These are phyloP conservation scores for Hibiscus tridactylites DNA, from an alignment of 345 rosid species.

Conservation along the genomic window DNA sequence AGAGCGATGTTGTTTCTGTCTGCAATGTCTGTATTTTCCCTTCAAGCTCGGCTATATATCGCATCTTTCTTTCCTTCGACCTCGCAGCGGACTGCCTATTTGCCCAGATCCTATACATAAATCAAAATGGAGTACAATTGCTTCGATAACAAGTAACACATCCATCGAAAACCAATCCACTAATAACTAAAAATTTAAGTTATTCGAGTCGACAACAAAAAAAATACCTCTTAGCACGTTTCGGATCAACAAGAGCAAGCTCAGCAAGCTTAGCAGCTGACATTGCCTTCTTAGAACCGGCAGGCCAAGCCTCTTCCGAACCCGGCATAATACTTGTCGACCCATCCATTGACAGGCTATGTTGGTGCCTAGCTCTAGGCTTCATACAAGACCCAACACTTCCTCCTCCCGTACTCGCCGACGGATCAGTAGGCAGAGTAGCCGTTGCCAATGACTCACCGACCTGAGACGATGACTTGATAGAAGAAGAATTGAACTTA, in stretches of 20 bases:
- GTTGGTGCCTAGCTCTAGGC: not conserved
- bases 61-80: conserved; percentile 92
- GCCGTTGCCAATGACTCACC: not conserved
- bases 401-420: conserved; percentile 6
- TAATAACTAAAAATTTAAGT: too few species aligned
- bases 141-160: not conserved
- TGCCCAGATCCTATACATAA: conserved; percentile 73
- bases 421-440: not conserved
- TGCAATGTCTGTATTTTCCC: conserved; percentile 83
- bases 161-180: not conserved
- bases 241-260: not conserved
- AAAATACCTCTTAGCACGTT: not conserved
- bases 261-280: not conserved
- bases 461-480: not conserved
- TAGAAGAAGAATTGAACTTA: not conserved
- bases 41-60: conserved; percentile 89
- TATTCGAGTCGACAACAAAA: not conserved
- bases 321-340: not conserved
- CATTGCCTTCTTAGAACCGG: not conserved
- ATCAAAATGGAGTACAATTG: not conserved
- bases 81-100: conserved; percentile 97
- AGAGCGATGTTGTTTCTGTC: conserved; percentile 82
- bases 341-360: not conserved
- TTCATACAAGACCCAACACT: conserved; percentile 20
- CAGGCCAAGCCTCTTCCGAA: not conserved